Conservation (phyloP, 192 early-diverging fungal species). For the Linnemannia exigua region DNA sequence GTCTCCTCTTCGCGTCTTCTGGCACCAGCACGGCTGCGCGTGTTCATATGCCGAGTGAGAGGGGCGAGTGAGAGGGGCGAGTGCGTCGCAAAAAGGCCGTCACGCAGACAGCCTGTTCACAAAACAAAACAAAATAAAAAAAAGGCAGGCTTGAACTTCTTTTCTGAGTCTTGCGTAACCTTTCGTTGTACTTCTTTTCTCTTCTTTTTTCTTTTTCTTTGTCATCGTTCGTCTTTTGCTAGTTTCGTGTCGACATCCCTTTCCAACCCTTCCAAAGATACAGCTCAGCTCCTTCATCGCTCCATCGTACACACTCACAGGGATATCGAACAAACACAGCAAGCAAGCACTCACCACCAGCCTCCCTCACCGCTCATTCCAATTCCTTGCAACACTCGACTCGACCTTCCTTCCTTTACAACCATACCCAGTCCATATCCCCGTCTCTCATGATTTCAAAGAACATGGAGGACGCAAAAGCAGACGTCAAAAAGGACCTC, state of each 20-base stretch:
- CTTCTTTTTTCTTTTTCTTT: background rate
- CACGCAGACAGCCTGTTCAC: background rate
- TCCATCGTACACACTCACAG: background rate
- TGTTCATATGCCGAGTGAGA: background rate
- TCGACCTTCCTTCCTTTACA: background rate
- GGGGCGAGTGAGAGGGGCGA: background rate
- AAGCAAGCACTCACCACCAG: background rate
- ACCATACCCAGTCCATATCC: background rate
- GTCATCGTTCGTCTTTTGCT: no score
- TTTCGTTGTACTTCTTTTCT: background rate
- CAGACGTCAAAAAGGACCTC: slow-evolving; percentile 38
- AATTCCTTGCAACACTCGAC: background rate
- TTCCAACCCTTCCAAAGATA: background rate
- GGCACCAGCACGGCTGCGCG: no score
- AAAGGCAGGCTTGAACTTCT: background rate
- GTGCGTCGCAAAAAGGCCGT: background rate
- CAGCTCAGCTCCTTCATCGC: background rate
- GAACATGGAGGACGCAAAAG: slow-evolving; percentile 51
- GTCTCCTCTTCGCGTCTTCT: no score
- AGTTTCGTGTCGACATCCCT: background rate
- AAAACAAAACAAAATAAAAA: slow-evolving; percentile 7
- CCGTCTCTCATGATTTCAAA: slow-evolving; percentile 36
- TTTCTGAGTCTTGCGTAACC: background rate
- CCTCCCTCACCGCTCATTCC: background rate
- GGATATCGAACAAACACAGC: background rate